A percentile compares a stretch with the other conserved stretches of the same genome.
Evolutionary conservation across 176 grass and related monocot species (phyloP).

Genomic region (Eleusine indica): DNA sequence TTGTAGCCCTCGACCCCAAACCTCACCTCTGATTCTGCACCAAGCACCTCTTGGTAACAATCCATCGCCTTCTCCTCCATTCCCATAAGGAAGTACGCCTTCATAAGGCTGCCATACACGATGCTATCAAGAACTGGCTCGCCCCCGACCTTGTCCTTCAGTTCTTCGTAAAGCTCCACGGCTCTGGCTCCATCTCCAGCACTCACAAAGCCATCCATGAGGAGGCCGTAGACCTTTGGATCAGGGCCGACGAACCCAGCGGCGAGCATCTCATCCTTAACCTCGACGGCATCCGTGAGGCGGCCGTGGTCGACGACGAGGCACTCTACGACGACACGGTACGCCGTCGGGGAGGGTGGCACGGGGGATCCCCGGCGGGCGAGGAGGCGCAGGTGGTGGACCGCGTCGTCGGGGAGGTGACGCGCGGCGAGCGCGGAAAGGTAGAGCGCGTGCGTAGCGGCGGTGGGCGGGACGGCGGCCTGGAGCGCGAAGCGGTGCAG

Average conservation of each 20-base stretch:
- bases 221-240: conserved; percentile 66
- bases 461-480: conserved; percentile 73
- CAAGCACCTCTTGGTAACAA: conserved; percentile 47
- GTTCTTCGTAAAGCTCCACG: conserved; percentile 60
- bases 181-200: conserved; percentile 48
- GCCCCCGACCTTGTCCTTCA: conserved; percentile 63
- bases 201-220: conserved; percentile 62
- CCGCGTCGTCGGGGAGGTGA: conserved; percentile 59
- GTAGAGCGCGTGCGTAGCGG: conserved; percentile 80
- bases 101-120: conserved; percentile 82
- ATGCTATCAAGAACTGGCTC: conserved; percentile 55
- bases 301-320: conserved; percentile 60
- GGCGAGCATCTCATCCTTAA: conserved; percentile 79
- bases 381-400: conserved; percentile 75
- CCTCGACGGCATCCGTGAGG: conserved; percentile 52
- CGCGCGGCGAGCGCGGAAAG: conserved; percentile 71
- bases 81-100: conserved; percentile 67
- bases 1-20: conserved; percentile 62
- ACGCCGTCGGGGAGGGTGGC: conserved; percentile 71
- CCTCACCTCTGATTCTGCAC: conserved; percentile 51
- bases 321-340: conserved; percentile 68
- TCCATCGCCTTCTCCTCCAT: conserved; percentile 77
- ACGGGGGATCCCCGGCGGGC: conserved; percentile 61
- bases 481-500: conserved; percentile 88
- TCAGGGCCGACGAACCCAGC: conserved; percentile 68